Evolutionary conservation across 176 grass and related monocot genomes (phyloP), one percentile per base, ranked within the genome.

Genomic region (Zoysia japonica): DNA sequence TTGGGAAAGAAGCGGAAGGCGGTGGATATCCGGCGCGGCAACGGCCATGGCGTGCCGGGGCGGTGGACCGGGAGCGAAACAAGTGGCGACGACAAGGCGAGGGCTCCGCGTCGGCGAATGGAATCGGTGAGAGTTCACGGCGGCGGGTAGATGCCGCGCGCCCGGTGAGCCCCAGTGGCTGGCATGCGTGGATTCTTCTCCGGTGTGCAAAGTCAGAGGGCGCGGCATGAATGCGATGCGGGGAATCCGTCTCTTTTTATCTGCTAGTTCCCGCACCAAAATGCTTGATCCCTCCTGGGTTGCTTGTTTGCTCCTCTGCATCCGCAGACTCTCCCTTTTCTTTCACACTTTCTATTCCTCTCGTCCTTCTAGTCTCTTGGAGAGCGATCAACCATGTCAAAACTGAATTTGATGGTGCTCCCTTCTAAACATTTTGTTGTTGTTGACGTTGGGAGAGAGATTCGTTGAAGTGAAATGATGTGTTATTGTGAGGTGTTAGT

Each of bases 71-170:
- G 38, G 53, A 8, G 38, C 19, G 60, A 83, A 78, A 76, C 79
- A 70, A 64, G 78, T 71, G 72, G 66, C 6, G 49, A 12, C 39
- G 70, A 84, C 80, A 80, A 80, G 76, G 76, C 20, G 40, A 37
- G n/a, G 79, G 13, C 41, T 82, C 72, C 41, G 65, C 67, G 45
- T 37, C 40, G 37, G 68, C 15, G 71, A 84, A 85, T 85, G 57
- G 77, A 50, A 84, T 88, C 57, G 19, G 19, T 19, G n/a, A 28
- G 71, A 80, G 65, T 82, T 88, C 87, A 85, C 76, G 66, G 48
- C 13, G 17, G 48, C 44, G 7, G 5, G 70, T 66, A 85, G 76
- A 89, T 77, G 87, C 87, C 53, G 69, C 40, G 35, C 28, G 28
- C 28, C 28, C 0, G 28, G 28, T 28, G 28, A 38, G 3, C 8